phyloP scores from a whole-genome alignment of 208 protist genomes.

The Acanthamoeba polyphaga region DNA sequence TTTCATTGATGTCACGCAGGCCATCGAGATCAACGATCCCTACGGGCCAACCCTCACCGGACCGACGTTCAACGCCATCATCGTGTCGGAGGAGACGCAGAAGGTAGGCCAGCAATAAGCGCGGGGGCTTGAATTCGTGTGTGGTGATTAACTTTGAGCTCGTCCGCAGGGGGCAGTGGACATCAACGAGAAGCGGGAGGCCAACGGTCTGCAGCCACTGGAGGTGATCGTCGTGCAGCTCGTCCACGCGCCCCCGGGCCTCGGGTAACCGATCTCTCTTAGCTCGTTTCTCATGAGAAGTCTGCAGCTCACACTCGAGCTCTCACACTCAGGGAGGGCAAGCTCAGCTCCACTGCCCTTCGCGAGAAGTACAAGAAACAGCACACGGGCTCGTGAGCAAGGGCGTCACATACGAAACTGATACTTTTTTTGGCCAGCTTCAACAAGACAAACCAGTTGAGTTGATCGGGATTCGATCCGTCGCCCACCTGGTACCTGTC shows the following conservation, averaged over 20 bases:
- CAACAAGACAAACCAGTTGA: no score
- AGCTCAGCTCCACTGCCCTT: constrained; percentile 45
- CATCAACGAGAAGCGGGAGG: constrained; percentile 63
- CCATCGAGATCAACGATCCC: constrained; percentile 43
- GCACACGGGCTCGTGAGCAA: not conserved
- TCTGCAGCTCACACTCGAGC: no score
- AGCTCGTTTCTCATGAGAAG: not conserved
- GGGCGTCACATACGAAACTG: no score
- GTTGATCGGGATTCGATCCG: not conserved
- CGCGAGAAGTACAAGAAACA: constrained; percentile 65
- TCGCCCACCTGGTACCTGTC: not conserved
- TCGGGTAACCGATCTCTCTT: not conserved
- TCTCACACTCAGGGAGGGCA: not conserved
- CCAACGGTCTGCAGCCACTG: not conserved
- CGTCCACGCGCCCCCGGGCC: not conserved
- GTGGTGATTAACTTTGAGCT: not conserved
- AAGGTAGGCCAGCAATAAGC: not conserved
- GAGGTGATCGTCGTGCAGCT: constrained; percentile 38
- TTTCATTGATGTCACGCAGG: not conserved
- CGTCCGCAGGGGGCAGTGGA: not conserved
- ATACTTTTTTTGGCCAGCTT: no score
- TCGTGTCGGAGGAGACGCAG: constrained; percentile 46
- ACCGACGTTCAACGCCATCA: constrained; percentile 34
- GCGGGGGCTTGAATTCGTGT: not conserved
- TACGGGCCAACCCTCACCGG: constrained; percentile 42